Base-by-base conservation (phyloP, 2,329 filamentous ascomycete genomes). In the Fusarium cyanostomum region DNA sequence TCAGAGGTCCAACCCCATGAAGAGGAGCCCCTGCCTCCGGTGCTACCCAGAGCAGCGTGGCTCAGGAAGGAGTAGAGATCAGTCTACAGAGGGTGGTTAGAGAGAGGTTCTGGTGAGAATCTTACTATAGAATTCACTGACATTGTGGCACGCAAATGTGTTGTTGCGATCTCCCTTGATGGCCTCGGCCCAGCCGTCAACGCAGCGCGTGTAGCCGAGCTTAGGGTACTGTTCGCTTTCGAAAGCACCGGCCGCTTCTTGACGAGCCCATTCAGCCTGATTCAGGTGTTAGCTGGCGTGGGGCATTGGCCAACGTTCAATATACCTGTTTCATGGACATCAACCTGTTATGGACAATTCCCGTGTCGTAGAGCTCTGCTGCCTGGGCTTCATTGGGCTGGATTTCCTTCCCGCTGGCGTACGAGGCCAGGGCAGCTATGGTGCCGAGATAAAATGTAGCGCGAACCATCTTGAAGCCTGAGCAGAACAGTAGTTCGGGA, bases 51-150 rank as follows among this genome's bases (percentile, higher is more conserved):
- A 26, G 80, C 79, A 4, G 79, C 77, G 65, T 87, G 85, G 34
- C 78, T 80, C 39, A 83, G 72, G 73, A 87, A 87, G 65, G 84
- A 81, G 67, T 85, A 82, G 3, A 86, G 77, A 62, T 87, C 84
- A 44, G 66, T 54, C 71, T 72, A 16, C 2, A 35, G 3, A 10
- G 7, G 13, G 2, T 1, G 27, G 61, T 21, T 21, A 21, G 21
- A 4, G 3, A 61, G 9, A 2, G 0, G 5, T 13, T 24, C 9
- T 4, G 1, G 18, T 9, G 1, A 0, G 3, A 2, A 2, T 2
- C 3, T 0, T 1, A 1, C 7, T n/a, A 3, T 4, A 7, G 2
- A 2, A 4, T 31, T 2, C 8, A 39, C 67, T 42, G 11, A 85
- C 78, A 56, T 81, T 81, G 52, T 74, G 78, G 71, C 81, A 84